A percentile compares a stretch with the other conserved stretches of the same genome.
phyloP scores from a whole-genome alignment of 331 rosid genomes.

The Quercus tomentella region DNA sequence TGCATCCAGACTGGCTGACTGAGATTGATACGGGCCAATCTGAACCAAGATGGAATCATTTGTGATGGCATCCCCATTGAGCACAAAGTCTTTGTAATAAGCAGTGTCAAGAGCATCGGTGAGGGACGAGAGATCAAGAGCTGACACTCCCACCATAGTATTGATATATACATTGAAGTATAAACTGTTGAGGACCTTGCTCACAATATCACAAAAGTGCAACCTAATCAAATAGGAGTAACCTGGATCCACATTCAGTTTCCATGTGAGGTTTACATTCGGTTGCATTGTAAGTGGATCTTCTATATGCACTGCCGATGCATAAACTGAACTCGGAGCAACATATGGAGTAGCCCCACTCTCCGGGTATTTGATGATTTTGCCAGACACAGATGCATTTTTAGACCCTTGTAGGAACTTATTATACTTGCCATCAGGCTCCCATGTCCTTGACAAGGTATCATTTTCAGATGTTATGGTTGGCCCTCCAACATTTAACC shows the following conservation, averaged over 20 bases:
- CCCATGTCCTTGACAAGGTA: constrained; percentile 72
- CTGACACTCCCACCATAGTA: constrained; percentile 33
- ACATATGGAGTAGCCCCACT: constrained; percentile 35
- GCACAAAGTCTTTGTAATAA: constrained; percentile 55
- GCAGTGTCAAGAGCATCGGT: constrained; percentile 55
- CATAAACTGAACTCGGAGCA: constrained; percentile 62
- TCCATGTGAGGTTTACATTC: constrained; percentile 71
- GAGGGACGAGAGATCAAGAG: constrained; percentile 59
- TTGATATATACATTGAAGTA: constrained; percentile 68
- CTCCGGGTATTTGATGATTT: constrained; percentile 36
- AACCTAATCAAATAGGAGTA: constrained; percentile 68
- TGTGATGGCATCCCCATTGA: constrained; percentile 31
- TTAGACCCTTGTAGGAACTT: constrained; percentile 47
- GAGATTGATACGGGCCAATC: constrained; percentile 43
- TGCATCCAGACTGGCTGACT: constrained; percentile 39
- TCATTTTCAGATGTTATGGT: constrained; percentile 41
- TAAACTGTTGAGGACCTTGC: constrained; percentile 34
- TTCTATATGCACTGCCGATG: constrained; percentile 47
- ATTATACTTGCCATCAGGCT: constrained; percentile 45
- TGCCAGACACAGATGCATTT: constrained; percentile 26
- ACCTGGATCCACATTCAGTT: constrained; percentile 48
- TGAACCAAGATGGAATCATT: constrained; percentile 52
- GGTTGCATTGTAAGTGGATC: constrained; percentile 33
- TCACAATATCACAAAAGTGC: constrained; percentile 85
- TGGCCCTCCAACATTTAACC: constrained; percentile 73